phyloP scores from a whole-genome alignment of 2,329 filamentous ascomycete genomes.

The Claviceps paspali region DNA sequence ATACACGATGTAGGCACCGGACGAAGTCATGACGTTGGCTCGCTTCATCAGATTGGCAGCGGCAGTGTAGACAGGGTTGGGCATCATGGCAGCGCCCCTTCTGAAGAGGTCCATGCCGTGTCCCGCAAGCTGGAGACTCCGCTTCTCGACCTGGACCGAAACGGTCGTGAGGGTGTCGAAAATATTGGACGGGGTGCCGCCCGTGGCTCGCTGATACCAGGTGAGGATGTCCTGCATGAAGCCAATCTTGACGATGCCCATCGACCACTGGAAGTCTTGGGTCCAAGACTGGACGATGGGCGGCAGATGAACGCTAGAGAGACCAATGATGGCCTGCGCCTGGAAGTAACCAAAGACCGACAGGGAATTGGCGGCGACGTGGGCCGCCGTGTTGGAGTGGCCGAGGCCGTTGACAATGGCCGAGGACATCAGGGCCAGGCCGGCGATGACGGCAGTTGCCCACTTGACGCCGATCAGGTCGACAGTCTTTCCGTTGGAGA shows the following conservation, averaged over 20 bases:
- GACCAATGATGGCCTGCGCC: constrained; percentile 76
- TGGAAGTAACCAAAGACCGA: constrained; percentile 90
- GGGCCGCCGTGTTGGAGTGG: constrained; percentile 86
- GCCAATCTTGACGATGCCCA: constrained; percentile 74
- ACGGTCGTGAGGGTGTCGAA: constrained; percentile 56
- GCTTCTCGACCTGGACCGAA: constrained; percentile 75
- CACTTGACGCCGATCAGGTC: constrained; percentile 77
- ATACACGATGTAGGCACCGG: constrained; percentile 46
- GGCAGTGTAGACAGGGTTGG: constrained; percentile 23
- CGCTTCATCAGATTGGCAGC: constrained; percentile 23
- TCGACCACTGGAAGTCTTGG: constrained; percentile 93
- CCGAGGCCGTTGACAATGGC: constrained; percentile 78
- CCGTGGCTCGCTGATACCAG: constrained; percentile 89
- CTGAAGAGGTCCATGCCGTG: constrained; percentile 31
- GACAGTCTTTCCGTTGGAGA: constrained; percentile 86
- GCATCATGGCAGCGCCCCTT: constrained; percentile 30
- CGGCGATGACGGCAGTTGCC: constrained; percentile 74
- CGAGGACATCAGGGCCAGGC: constrained; percentile 66
- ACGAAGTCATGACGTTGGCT: constrained; percentile 31
- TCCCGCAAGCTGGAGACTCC: constrained; percentile 24
- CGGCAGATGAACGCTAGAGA: constrained; percentile 64
- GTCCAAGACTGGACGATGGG: constrained; percentile 85
- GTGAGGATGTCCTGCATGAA: constrained; percentile 80
- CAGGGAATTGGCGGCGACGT: constrained; percentile 81
- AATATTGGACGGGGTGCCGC: constrained; percentile 67